A percentile compares a stretch with the other conserved stretches of the same genome.
Evolutionary conservation across 2,329 filamentous ascomycete species (phyloP).

Genomic region (Rhexocercosporidium sp.): DNA sequence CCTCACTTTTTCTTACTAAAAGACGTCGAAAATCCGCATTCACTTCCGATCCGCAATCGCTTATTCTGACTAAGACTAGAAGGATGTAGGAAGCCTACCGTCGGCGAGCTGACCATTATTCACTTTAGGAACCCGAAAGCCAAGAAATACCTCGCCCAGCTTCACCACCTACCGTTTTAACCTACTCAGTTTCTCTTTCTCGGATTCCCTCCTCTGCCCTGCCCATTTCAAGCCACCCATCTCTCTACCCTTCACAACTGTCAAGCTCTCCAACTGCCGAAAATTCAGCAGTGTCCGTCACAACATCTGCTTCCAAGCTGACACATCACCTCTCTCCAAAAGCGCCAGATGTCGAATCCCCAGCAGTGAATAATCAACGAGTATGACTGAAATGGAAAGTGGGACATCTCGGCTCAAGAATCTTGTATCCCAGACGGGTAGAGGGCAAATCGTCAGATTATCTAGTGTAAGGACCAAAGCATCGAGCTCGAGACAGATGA

Average conservation of each 20-base stretch:
- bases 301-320: not conserved
- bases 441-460: not conserved
- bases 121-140: not conserved
- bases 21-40: no score
- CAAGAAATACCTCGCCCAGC: not conserved
- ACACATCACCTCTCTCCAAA: not conserved
- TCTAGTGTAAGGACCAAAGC: not conserved
- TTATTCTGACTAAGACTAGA: no score
- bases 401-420: not conserved
- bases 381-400: not conserved
- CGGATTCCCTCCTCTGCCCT: not conserved
- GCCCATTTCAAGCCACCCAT: not conserved
- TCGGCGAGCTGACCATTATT: no score
- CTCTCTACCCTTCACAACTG: not conserved
- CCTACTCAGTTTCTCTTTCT: conserved; percentile 12
- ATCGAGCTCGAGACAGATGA: not conserved
- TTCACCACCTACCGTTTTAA: conserved; percentile 30
- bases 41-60: no score
- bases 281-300: not conserved
- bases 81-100: no score
- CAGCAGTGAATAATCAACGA: not conserved
- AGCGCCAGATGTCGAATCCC: not conserved
- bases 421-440: not conserved
- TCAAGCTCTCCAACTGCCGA: not conserved
- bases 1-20: no score